Percentiles rank a stretch among this genome's conserved stretches.
These are phyloP conservation scores for Dactylonectria macrodidyma DNA, from an alignment of 2,329 filamentous ascomycete species.

Conservation along the genomic window DNA sequence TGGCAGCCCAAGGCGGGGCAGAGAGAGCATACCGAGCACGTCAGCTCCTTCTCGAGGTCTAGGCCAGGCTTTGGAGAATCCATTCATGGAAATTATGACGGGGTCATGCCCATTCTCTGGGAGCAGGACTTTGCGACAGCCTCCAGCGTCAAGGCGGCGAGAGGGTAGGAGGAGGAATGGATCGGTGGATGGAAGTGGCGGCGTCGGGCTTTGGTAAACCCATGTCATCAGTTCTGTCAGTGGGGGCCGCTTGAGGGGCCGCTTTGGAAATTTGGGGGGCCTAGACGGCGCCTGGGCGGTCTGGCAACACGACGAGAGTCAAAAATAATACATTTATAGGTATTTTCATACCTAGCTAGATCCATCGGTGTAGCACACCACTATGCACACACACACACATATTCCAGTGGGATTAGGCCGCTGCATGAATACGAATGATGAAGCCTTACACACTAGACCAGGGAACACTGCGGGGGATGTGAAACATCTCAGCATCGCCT, in stretches of 20 bases:
- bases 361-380: slow-evolving; percentile 25
- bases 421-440: slow-evolving; percentile 22
- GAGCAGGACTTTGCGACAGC: slow-evolving; percentile 25
- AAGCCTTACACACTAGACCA: slow-evolving; percentile 17
- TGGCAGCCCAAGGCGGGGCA: slow-evolving; percentile 30
- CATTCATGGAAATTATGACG: slow-evolving; percentile 58
- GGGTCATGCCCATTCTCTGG: slow-evolving; percentile 35
- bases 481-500: slow-evolving; percentile 15
- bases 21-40: slow-evolving; percentile 80
- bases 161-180: slow-evolving; percentile 28
- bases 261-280: slow-evolving; percentile 3
- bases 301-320: slow-evolving; percentile 22
- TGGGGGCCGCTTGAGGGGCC: slow-evolving; percentile 37
- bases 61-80: slow-evolving; percentile 66
- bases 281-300: slow-evolving; percentile 11
- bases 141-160: slow-evolving; percentile 22
- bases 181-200: slow-evolving; percentile 24
- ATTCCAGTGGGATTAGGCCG: slow-evolving; percentile 15
- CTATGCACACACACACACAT: slow-evolving; percentile 3
- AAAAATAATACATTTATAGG: slow-evolving; percentile 20
- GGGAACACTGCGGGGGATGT: slow-evolving; percentile 19
- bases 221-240: slow-evolving; percentile 35
- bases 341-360: slow-evolving; percentile 18
- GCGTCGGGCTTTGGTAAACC: slow-evolving; percentile 35
- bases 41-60: slow-evolving; percentile 94